Evolutionary conservation across 2,329 filamentous ascomycete species (phyloP).

Genomic region (Neopestalotiopsis sp.): DNA sequence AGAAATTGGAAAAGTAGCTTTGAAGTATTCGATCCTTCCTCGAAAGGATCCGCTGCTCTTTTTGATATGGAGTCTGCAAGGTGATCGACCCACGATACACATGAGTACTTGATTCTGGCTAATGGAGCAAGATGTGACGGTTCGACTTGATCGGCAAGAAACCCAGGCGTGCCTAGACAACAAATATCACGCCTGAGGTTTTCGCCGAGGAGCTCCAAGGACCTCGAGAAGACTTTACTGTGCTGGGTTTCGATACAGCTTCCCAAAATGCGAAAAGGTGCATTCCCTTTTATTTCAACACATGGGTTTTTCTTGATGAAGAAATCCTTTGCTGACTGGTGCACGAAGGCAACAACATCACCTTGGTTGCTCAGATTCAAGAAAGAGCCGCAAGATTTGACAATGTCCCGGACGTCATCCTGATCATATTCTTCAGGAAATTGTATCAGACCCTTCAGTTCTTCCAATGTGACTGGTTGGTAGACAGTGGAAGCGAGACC

Average conservation of each 20-base stretch:
- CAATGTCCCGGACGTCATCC: slow-evolving; percentile 31
- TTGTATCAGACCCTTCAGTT: slow-evolving; percentile 33
- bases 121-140: slow-evolving; percentile 33
- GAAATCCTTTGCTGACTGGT: slow-evolving; percentile 51
- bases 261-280: slow-evolving; percentile 32
- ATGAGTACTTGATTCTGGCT: slow-evolving; percentile 35
- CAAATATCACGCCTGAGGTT: slow-evolving; percentile 44
- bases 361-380: slow-evolving; percentile 35
- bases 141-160: slow-evolving; percentile 28
- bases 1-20: slow-evolving; percentile 35
- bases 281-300: slow-evolving; percentile 10
- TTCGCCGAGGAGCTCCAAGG: slow-evolving; percentile 36
- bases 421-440: slow-evolving; percentile 23
- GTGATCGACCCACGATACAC: slow-evolving; percentile 42
- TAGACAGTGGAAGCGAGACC: slow-evolving; percentile 34
- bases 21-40: too few species aligned
- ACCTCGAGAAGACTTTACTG: slow-evolving; percentile 38
- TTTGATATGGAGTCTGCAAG: slow-evolving; percentile 20
- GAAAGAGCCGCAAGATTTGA: slow-evolving; percentile 46
- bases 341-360: slow-evolving; percentile 40
- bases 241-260: slow-evolving; percentile 33
- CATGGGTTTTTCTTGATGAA: slow-evolving; percentile 28
- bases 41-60: slow-evolving; percentile 23
- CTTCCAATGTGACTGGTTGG: slow-evolving; percentile 42
- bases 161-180: slow-evolving; percentile 29